These are phyloP conservation scores for Allantophomopsis cytisporea DNA, from an alignment of 2,329 filamentous ascomycete genomes.

Conservation along the genomic window DNA sequence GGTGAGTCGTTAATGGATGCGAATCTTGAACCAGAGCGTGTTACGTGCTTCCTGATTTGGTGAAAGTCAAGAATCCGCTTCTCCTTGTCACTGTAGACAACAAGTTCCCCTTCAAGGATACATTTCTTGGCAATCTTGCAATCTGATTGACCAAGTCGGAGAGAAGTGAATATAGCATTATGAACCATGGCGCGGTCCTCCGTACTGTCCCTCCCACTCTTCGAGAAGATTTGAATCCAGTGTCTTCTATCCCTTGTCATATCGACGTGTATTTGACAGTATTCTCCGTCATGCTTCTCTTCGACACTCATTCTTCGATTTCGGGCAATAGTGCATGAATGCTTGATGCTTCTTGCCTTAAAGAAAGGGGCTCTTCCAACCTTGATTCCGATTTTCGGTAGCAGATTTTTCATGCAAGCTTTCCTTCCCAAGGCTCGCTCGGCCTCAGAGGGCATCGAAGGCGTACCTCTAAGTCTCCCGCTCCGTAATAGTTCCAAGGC, in stretches of 20 bases:
- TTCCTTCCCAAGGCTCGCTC: background rate
- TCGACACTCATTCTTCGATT: conserved; percentile 57
- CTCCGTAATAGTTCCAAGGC: background rate
- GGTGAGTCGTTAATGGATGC: background rate
- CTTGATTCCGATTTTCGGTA: conserved; percentile 33
- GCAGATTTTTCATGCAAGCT: background rate
- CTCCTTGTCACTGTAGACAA: conserved; percentile 59
- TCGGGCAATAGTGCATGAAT: conserved; percentile 54
- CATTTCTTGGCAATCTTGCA: conserved; percentile 30
- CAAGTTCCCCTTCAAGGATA: conserved; percentile 73
- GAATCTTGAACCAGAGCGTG: conserved; percentile 16
- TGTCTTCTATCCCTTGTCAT: conserved; percentile 26
- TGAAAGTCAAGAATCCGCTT: conserved; percentile 4
- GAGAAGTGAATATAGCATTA: conserved; percentile 2
- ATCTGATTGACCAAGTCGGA: background rate
- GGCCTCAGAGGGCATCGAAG: background rate
- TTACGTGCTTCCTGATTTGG: conserved; percentile 61
- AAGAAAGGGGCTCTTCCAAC: conserved; percentile 50
- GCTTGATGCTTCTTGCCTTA: conserved; percentile 58
- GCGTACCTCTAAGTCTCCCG: background rate
- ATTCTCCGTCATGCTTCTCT: conserved; percentile 78
- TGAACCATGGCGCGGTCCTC: conserved; percentile 51
- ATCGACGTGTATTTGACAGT: conserved; percentile 79
- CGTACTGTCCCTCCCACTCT: conserved; percentile 84
- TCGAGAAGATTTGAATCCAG: conserved; percentile 71